A percentile compares a stretch with the other conserved stretches of the same genome.
These are phyloP conservation scores for Murraya koenigii DNA, from an alignment of 345 rosid genomes.

Conservation along the genomic window DNA sequence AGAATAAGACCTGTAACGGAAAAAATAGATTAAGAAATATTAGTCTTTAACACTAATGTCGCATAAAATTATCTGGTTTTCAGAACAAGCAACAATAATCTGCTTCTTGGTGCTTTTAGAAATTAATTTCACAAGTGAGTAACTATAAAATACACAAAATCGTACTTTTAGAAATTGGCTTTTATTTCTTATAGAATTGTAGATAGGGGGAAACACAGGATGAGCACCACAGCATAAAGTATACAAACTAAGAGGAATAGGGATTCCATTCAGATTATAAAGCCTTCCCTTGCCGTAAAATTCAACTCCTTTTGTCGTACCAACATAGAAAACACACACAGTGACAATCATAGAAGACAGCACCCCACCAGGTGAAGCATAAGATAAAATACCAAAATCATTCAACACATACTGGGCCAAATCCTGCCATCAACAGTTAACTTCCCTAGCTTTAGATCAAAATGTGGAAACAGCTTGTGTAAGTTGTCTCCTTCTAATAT, in stretches of 20 bases:
- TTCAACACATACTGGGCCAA: slow-evolving; percentile 44
- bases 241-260: slow-evolving; percentile 40
- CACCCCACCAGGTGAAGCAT: slow-evolving; percentile 50
- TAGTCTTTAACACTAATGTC: neutral
- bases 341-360: slow-evolving; percentile 34
- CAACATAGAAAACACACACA: slow-evolving; percentile 39
- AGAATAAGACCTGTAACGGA: slow-evolving; percentile 32
- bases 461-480: slow-evolving; percentile 35
- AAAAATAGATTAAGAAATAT: neutral
- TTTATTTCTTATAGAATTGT: slow-evolving; percentile 42
- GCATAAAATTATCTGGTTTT: no score
- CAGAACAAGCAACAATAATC: no score
- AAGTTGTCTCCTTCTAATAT: slow-evolving; percentile 51
- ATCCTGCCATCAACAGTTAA: slow-evolving; percentile 31
- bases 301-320: slow-evolving; percentile 28
- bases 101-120: no score
- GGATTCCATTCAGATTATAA: slow-evolving; percentile 35
- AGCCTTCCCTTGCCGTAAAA: slow-evolving; percentile 35
- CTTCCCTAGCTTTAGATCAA: slow-evolving; percentile 27
- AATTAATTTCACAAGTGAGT: no score
- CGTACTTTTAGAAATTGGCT: slow-evolving; percentile 38
- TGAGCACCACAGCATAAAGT: slow-evolving; percentile 52
- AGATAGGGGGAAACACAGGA: slow-evolving; percentile 45
- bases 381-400: slow-evolving; percentile 34
- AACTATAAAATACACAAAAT: neutral